Evolutionary conservation across 2,329 filamentous ascomycete genomes (phyloP), one percentile per base, ranked within the genome.

Genomic region (Arthroderma sp.): DNA sequence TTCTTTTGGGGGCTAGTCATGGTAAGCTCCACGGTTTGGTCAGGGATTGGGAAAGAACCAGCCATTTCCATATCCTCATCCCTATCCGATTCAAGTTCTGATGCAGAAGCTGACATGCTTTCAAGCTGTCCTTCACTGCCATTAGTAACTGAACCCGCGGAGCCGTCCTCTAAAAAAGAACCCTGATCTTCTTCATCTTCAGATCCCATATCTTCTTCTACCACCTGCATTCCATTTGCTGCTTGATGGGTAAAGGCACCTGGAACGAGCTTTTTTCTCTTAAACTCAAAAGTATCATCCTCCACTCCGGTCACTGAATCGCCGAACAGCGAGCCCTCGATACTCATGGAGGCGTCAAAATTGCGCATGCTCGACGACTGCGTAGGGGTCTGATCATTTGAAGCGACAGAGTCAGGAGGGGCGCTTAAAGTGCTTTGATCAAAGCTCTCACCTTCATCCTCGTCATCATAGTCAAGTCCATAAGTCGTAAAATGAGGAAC

Each of bases 401-500:
- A 72, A 71, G 65, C 73, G 66, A 63, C 71, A 59, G 70, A 81
- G 64, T 80, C 77, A 67, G 75, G 77, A 63, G 71, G 75, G 63
- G 71, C 73, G 71, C 74, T 77, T 57, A 78, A 68, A 61, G 73
- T 74, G 71, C 76, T 79, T 66, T 77, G 74, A 58, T 73, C 73
- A 74, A 74, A 66, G 74, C 70, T 67, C 73, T 67, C 67, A 59
- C 64, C 66, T 33, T 76, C 73, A 54, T 87, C 85, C 25, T 51
- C 47, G 28, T 88, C 85, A 47, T 90, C 87, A 55, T 88, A 88
- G 62, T 91, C 86, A 56, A 97, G 79, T 41, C 87, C 91, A 68
- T 98, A 98, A 1, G 90, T 95, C 1, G 91, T 97, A 71, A 94
- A 98, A 71, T 98, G 93, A 66, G 91, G 84, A n/a, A 98, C 93